Evolutionary conservation across 2,329 filamentous ascomycete species (phyloP).

Genomic region (Alternaria angustiovoidea): DNA sequence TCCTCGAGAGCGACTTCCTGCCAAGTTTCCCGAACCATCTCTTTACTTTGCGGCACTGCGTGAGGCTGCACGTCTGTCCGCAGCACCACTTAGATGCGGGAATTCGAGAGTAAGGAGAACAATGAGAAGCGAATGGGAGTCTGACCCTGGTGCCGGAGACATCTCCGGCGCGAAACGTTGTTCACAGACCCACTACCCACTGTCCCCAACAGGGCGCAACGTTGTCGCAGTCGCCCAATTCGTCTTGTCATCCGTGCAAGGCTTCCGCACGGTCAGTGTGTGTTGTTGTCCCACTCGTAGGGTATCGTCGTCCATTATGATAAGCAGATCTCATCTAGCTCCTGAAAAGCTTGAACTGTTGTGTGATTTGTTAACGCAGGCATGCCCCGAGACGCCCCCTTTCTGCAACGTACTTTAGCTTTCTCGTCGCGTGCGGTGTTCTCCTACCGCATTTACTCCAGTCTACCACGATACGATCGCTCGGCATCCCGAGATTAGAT

Average conservation of each 20-base stretch:
- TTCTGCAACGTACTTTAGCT: neutral
- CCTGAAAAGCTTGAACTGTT: constrained; percentile 9
- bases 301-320: constrained; percentile 4
- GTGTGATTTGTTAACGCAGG: constrained; percentile 4
- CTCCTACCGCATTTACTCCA: neutral
- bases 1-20: neutral
- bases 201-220: neutral
- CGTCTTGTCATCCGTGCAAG: constrained; percentile 13
- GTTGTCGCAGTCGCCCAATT: constrained; percentile 6
- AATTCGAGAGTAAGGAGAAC: neutral
- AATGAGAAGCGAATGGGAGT: neutral
- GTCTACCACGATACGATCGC: neutral
- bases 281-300: constrained; percentile 4
- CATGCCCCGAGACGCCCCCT: neutral
- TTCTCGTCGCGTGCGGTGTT: neutral
- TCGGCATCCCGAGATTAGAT: neutral
- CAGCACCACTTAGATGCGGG: neutral
- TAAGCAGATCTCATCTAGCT: constrained; percentile 12
- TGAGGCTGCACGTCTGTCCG: constrained; percentile 1
- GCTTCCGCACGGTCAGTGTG: constrained; percentile 10
- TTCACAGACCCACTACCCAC: constrained; percentile 7
- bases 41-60: constrained; percentile 1
- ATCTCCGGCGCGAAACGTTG: neutral
- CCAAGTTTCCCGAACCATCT: neutral
- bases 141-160: constrained; percentile 4